Evolutionary conservation across 2,329 filamentous ascomycete species (phyloP).

Genomic region (Phyllosticta capitalensis): DNA sequence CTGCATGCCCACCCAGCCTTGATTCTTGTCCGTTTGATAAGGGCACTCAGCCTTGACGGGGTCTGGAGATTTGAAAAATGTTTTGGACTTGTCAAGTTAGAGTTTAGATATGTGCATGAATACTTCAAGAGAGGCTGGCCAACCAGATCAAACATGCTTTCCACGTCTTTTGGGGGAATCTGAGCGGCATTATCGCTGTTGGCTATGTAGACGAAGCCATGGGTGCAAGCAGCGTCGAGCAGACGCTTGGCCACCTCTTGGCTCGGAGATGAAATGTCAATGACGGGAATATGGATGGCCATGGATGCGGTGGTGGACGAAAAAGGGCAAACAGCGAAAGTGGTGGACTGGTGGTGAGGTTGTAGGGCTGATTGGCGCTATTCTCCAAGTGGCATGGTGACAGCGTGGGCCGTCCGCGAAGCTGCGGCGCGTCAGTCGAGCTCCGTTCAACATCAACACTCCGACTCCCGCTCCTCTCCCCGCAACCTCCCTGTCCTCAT

Average conservation of each 20-base stretch:
- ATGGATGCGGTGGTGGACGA: background rate
- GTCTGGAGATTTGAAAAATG: slow-evolving; percentile 61
- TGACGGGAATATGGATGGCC: slow-evolving; percentile 57
- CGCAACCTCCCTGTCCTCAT: slow-evolving; percentile 1
- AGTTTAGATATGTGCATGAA: background rate
- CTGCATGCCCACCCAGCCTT: slow-evolving; percentile 83
- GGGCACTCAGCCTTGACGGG: slow-evolving; percentile 66
- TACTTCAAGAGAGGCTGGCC: background rate
- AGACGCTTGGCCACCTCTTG: slow-evolving; percentile 55
- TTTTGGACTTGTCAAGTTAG: slow-evolving; percentile 46
- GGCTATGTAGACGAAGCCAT: slow-evolving; percentile 85
- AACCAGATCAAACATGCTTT: slow-evolving; percentile 66
- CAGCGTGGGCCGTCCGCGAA: background rate
- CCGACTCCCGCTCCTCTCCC: background rate
- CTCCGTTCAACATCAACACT: background rate
- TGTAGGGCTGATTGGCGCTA: slow-evolving; percentile 7
- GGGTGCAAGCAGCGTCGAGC: slow-evolving; percentile 67
- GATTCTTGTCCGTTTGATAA: slow-evolving; percentile 63
- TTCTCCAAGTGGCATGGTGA: background rate
- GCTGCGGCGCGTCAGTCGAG: background rate
- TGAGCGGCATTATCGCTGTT: slow-evolving; percentile 45
- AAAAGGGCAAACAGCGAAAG: background rate
- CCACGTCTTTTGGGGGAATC: slow-evolving; percentile 57
- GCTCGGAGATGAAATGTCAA: slow-evolving; percentile 61
- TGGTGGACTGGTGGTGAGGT: background rate